Base-by-base conservation (phyloP, 164 flowering plant species). In the Chimonanthus salicifolius region DNA sequence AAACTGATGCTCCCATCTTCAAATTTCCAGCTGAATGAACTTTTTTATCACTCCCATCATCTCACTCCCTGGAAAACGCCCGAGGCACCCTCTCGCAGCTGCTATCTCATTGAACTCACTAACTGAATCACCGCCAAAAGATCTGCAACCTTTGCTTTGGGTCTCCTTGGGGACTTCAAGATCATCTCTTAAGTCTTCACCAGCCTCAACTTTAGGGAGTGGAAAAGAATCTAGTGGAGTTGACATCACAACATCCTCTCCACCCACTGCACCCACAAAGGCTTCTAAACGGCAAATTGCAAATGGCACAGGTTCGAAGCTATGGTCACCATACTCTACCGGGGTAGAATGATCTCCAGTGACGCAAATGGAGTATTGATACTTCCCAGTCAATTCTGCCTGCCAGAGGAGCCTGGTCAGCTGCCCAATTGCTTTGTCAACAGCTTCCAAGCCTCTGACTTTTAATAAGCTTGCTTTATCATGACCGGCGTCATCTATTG, bases 261-360 rank as follows among this genome's bases (percentile, higher is more conserved):
- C 96, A 65, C 97, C 98, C 0, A 86, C 77, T n/a, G 93, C 96
- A 68, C 81, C 85, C 13, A 94, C 92, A 78, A 83, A 91, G 75
- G 91, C 92, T 75, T 80, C 77, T 74, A 94, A 80, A 47, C 81
- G 86, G 80, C 98, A 91, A 3, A 94, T 60, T 43, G 98, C 63
- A 71, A 93, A 91, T 68, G 99, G 99, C 68, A 95, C 98, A 4
- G 97, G 89, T 79, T 95, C 97, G 66, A 92, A 95, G 84, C 99
- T 93, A 83, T 95, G 99, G 72, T 95, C 99, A 71, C 99, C 99
- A 78, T 94, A 94, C 68, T 92, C 99, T 49, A 92, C 98, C 9
- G 98, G 99, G 45, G 99, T 92, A 63, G 99, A 95, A 81, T 95
- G 99, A 77, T 95, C 99, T 15, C 96, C 97, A 10, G 99, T 93